Evolutionary conservation across 352 stramenopile species (phyloP), one percentile per base, ranked within the genome.

Genomic region (Pythium grandisporangium): DNA sequence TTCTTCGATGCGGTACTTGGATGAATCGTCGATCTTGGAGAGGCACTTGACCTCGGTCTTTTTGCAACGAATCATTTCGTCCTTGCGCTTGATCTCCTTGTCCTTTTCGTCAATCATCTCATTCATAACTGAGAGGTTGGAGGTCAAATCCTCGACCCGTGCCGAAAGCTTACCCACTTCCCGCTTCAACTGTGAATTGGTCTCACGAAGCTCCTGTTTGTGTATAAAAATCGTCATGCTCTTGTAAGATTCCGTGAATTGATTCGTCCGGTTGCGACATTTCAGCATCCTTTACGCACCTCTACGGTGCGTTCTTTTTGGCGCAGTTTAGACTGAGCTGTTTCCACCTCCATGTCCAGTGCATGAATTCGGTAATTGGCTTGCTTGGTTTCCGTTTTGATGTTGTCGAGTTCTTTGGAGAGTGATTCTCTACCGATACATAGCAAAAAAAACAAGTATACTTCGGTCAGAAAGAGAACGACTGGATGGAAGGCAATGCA

Each of bases 1-100:
- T 42, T 84, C 70, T 53, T 87, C 70, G 37, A 90, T 87, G 34
- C 72, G 77, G 5, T 86, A 71, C 40, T 81, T 84, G 26, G 71
- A 86, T 22, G 74, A 82, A 37, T 75, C 68, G 42, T 90, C 73
- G 46, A 84, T 82, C 23, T 79, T 74, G 22, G 70, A 52, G 3
- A 89, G 56, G 27, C 70, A 85, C 55, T 85, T 85, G 47, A 89
- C 70, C 42, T 89, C 76, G 1, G 72, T 85, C 51, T 85, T 86
- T 50, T 88, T 86, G 55, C 40, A 71, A 12, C 70, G 66, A 20
- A 84, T 64, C 46, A 77, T 67, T 30, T 76, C 70, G 16, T 70
- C 64, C 44, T 84, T 84, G 41, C 62, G 70, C 34, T 77, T 57
- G 14, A 84, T 48, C 37, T 83, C 67, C 8, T 62, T 46, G 13